Evolutionary conservation across 257 asterid genomes (phyloP), one percentile per base, ranked within the genome.

Genomic region (Echium plantagineum): DNA sequence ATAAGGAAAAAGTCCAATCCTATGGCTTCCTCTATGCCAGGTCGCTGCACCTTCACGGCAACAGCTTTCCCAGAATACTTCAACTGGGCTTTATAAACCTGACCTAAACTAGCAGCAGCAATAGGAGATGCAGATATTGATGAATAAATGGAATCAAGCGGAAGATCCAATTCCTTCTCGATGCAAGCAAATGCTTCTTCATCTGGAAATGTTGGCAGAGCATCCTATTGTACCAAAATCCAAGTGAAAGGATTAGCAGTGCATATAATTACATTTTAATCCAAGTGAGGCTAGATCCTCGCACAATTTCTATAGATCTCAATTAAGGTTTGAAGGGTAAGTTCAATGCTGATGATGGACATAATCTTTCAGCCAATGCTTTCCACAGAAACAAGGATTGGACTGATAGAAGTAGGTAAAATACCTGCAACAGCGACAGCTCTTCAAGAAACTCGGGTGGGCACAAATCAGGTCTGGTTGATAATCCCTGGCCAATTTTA

Each of bases 71-170:
- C 94, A 12, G 97, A 86, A 79, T 72, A 77, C 80, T 80, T 93
- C 68, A 93, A 72, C 67, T 75, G 83, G 48, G 99, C 99, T 76
- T 93, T 93, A 76, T 93, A 93, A 67, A 93, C 99, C 80, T 93
- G 97, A 58, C 99, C 99, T 26, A 93, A 81, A 76, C 99, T 93
- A 52, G 99, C 99, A 48, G 99, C 99, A 67, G 99, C 99, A 60
- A 93, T 83, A 2, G 99, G 97, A 57, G 95, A 89, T 68, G 89
- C 82, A 59, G 99, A 93, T 78, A 93, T 84, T 53, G 83, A 77
- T 1, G 97, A 84, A 75, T 67, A 89, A 52, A 93, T 61, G 28
- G 96, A 79, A 70, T 93, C 96, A 42, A 93, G 86, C 1, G 93
- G 77, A 17, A 76, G 71, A 16, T 84, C 96, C 80, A 93, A 75